These are phyloP conservation scores for Haplosporangium sp. DNA, from an alignment of 371 early-diverging fungal species.

Conservation along the genomic window DNA sequence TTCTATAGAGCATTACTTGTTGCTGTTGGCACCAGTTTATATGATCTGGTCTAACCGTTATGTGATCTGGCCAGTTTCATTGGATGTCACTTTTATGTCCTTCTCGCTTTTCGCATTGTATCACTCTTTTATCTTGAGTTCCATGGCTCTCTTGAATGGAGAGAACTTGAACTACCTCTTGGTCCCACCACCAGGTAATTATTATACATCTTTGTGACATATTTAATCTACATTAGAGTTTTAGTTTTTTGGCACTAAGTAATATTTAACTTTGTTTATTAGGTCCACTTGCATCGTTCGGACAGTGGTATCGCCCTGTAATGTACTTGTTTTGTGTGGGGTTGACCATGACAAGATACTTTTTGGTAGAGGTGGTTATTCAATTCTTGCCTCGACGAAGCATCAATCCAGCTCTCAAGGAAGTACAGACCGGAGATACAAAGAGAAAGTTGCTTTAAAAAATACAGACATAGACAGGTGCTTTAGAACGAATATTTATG, in stretches of 20 bases:
- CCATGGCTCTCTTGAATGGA: conserved; percentile 64
- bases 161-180: conserved; percentile 72
- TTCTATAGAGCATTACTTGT: conserved; percentile 64
- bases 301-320: conserved; percentile 55
- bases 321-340: conserved; percentile 56
- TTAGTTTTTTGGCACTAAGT: no score
- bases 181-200: conserved; percentile 67
- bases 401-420: conserved; percentile 10
- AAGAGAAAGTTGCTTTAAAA: conserved; percentile 22
- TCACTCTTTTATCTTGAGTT: conserved; percentile 66
- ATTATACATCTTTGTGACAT: neutral
- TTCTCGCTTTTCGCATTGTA: conserved; percentile 69
- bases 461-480: neutral
- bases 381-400: conserved; percentile 45
- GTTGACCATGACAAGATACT: conserved; percentile 53
- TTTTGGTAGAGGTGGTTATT: conserved; percentile 53
- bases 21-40: conserved; percentile 67
- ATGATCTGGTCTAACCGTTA: conserved; percentile 70
- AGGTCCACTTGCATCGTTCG: conserved; percentile 51
- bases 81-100: conserved; percentile 63
- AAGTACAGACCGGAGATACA: conserved; percentile 1
- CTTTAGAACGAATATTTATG: neutral
- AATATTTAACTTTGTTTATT: neutral
- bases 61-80: conserved; percentile 65
- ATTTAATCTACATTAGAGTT: neutral